Conservation (phyloP, 805 yeast genomes). For the Hanseniaspora hatyaiensis region DNA sequence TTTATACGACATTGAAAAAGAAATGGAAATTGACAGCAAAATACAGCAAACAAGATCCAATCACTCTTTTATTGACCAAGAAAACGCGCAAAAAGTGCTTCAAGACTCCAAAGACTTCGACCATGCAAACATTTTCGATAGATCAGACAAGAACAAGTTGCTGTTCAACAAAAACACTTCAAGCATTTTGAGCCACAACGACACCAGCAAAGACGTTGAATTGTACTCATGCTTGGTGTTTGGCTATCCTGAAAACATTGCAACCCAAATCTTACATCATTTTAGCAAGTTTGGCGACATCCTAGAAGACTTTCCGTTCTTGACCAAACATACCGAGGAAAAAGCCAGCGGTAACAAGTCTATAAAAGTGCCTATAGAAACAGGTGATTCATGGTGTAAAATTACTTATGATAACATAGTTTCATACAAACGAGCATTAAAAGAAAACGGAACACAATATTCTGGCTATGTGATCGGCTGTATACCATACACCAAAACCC, state of each 20-base stretch:
- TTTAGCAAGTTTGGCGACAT: conserved; percentile 72
- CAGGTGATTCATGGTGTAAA: conserved; percentile 88
- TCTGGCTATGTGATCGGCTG: conserved; percentile 58
- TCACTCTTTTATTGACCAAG: conserved; percentile 20
- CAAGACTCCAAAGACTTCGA: conserved; percentile 16
- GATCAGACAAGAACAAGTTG: conserved; percentile 9
- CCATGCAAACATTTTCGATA: conserved; percentile 11
- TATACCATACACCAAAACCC: conserved; percentile 52
- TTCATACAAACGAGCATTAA: conserved; percentile 70
- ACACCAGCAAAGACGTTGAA: conserved; percentile 14
- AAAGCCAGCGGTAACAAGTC: conserved; percentile 17
- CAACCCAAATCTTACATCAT: conserved; percentile 54
- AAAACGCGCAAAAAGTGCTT: conserved; percentile 14
- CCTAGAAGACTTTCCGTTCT: conserved; percentile 55
- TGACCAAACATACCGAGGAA: conserved; percentile 17
- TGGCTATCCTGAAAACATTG: conserved; percentile 74
- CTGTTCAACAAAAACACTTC: too few relatives aligned
- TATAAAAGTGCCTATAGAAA: conserved; percentile 50
- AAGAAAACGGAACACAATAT: conserved; percentile 65
- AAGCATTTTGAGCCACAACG: background rate
- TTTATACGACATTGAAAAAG: conserved; percentile 33
- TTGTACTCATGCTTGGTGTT: conserved; percentile 70
- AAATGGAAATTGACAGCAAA: conserved; percentile 27
- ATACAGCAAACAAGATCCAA: conserved; percentile 5
- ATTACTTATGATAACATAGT: conserved; percentile 66